Evolutionary conservation across 2,329 filamentous ascomycete genomes (phyloP).

Genomic region (Trichoderma sp.): DNA sequence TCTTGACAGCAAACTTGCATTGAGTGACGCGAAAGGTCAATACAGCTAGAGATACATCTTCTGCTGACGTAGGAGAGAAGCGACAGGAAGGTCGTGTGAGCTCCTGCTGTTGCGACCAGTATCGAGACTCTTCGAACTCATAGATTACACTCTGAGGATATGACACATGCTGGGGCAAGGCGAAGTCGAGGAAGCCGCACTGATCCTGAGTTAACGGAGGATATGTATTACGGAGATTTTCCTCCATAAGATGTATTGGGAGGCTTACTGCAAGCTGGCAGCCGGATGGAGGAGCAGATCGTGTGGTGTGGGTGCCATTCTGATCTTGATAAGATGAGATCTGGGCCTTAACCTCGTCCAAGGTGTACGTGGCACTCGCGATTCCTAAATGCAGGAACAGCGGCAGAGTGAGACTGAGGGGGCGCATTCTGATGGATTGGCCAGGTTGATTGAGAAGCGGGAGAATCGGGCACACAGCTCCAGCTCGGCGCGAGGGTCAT

Average conservation of each 20-base stretch:
- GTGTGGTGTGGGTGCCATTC: not conserved
- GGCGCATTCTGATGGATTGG: not conserved
- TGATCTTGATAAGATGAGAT: conserved; percentile 21
- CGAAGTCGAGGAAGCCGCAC: conserved; percentile 29
- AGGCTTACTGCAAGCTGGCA: conserved; percentile 18
- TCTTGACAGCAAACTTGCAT: conserved; percentile 41
- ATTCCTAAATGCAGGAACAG: not conserved
- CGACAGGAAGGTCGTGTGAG: conserved; percentile 27
- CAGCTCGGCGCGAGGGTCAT: not conserved
- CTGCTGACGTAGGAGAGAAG: conserved; percentile 29
- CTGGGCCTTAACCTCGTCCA: conserved; percentile 23
- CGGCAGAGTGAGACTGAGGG: not conserved
- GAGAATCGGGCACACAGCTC: not conserved
- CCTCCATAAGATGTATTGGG: too few species aligned
- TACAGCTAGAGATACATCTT: conserved; percentile 32
- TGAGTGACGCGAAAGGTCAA: conserved; percentile 29
- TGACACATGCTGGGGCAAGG: conserved; percentile 21
- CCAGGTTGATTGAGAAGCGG: not conserved
- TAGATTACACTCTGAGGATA: conserved; percentile 26
- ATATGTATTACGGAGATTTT: not conserved
- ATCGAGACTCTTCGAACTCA: conserved; percentile 26
- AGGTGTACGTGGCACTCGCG: not conserved
- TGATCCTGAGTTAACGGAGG: not conserved
- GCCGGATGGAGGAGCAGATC: not conserved
- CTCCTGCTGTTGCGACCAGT: conserved; percentile 31